Evolutionary conservation across 148 eudicot genomes (phyloP), one percentile per base, ranked within the genome.

Genomic region (Cornus controversa): DNA sequence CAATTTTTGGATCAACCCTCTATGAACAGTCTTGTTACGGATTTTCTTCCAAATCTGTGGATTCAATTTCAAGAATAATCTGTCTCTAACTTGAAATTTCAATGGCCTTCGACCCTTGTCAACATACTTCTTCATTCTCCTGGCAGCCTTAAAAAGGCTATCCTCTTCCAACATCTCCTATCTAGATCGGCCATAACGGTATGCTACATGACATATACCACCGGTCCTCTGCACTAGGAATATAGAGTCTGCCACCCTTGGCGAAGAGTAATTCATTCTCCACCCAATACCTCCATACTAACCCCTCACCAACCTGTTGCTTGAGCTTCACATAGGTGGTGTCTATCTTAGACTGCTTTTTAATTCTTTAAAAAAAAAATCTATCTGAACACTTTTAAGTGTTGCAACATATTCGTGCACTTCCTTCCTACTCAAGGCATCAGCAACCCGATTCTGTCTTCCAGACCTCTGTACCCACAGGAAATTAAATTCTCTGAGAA

Each of bases 391-490:
- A 1, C 1, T 22, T 5, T 28, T 23, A 11, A 63, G 24, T 25
- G 36, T 53, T 4, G 31, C 70, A 14, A 42, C 54, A 42, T 22
- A 66, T 22, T 11, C 36, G 6, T 27, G 7, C 2, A 63, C 54
- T 24, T 16, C n/a, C 42, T 23, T 57, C 1, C 22, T 53, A 10
- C 80, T 70, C 5, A 70, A 18, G 5, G 75, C 76, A 71, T 78
- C 76, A 11, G 25, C 29, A n/a, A 78, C 75, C 4, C 37, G 23
- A 63, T 78, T 78, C 1, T 71, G 75, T 10, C 28, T 37, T 6
- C 80, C 70, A 3, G 54, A 75, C 14, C 42, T 60, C 20, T 78
- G 75, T n/a, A 50, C 29, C 75, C 80, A 40, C 54, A 36, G 4
- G 6, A 36, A 36, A 6, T 36, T 6, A 36, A 36, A 36, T 36